Conservation (phyloP, 2,329 filamentous ascomycete genomes). For the Sphaerulina vaccinii region DNA sequence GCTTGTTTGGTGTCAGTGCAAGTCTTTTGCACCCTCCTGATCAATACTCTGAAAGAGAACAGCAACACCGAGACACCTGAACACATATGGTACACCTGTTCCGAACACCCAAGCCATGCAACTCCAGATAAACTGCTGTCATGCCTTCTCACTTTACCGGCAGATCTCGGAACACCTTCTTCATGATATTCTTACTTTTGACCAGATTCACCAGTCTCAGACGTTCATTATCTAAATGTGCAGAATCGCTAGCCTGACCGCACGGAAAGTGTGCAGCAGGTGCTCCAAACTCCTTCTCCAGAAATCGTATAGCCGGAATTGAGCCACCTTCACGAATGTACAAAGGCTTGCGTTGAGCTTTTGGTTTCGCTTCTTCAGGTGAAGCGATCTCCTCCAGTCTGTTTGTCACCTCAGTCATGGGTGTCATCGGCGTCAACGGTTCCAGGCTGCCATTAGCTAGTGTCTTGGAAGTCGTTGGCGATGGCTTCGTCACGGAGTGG, state of each 20-base stretch:
- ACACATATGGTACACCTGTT: background rate
- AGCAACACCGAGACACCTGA: background rate
- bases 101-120: background rate
- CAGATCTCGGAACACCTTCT: constrained; percentile 65
- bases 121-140: background rate
- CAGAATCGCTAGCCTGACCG: constrained; percentile 89
- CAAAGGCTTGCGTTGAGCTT: constrained; percentile 59
- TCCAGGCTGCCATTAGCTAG: constrained; percentile 22
- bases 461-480: constrained; percentile 48
- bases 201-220: constrained; percentile 81
- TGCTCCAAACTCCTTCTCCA: constrained; percentile 90
- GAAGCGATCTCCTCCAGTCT: constrained; percentile 36
- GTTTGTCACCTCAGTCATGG: constrained; percentile 28
- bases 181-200: constrained; percentile 90
- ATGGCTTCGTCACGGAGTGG: constrained; percentile 37
- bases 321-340: constrained; percentile 96
- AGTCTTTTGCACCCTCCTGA: background rate
- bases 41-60: background rate
- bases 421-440: constrained; percentile 29
- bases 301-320: constrained; percentile 88
- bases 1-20: background rate
- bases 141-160: constrained; percentile 27
- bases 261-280: constrained; percentile 91
- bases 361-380: constrained; percentile 32
- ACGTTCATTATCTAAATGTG: constrained; percentile 94